Conservation (phyloP, 345 rosid species). For the Hirschfeldia incana region DNA sequence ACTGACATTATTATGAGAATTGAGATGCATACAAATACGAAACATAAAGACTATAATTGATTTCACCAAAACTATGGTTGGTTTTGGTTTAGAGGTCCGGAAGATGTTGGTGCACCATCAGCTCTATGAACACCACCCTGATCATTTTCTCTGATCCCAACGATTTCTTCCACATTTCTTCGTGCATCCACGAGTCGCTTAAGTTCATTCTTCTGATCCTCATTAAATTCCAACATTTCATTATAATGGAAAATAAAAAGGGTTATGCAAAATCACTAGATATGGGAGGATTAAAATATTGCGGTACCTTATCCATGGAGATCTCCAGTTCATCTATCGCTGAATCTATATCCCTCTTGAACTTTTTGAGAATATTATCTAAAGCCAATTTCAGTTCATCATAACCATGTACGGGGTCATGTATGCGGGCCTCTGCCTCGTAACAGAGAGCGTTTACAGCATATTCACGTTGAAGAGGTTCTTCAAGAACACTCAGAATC, state of each 20-base stretch:
- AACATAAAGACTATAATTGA: neutral
- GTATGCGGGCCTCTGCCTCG: neutral
- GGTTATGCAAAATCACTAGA: neutral
- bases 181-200: neutral
- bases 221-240: neutral
- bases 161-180: neutral
- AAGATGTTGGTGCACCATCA: neutral
- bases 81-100: neutral
- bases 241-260: neutral
- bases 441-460: neutral
- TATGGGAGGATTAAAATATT: neutral
- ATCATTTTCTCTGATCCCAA: neutral
- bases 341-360: neutral
- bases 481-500: neutral
- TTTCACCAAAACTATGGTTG: neutral
- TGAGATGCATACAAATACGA: neutral
- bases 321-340: neutral
- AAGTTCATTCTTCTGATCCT: neutral
- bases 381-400: fast-evolving
- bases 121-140: neutral
- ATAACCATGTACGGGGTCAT: neutral
- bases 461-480: neutral
- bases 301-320: neutral
- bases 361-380: neutral
- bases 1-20: neutral